A percentile compares a stretch with the other conserved stretches of the same genome.
These are phyloP conservation scores for Pseudogymnoascus sp. DNA, from an alignment of 2,329 filamentous ascomycete species.

Conservation along the genomic window DNA sequence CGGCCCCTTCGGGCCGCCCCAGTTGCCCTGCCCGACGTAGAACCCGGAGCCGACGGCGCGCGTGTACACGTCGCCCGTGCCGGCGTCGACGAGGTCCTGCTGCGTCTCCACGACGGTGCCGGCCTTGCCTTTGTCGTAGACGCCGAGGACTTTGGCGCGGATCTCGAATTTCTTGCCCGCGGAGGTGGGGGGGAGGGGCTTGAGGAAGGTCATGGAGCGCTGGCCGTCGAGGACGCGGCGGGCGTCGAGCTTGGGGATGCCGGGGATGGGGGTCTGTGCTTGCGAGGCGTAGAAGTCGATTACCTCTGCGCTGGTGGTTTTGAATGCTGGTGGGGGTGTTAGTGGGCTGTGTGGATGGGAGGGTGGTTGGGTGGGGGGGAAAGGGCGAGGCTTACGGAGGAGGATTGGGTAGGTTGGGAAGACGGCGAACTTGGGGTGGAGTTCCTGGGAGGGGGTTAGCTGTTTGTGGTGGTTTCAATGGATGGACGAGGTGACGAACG, in stretches of 20 bases:
- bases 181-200: slow-evolving; percentile 53
- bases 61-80: slow-evolving; percentile 52
- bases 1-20: slow-evolving; percentile 86
- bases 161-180: slow-evolving; percentile 55
- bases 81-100: slow-evolving; percentile 52
- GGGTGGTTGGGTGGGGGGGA: too few species aligned
- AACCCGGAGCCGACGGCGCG: slow-evolving; percentile 53
- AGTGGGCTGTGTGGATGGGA: too few species aligned
- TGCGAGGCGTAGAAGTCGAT: slow-evolving; percentile 61
- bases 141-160: slow-evolving; percentile 54
- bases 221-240: slow-evolving; percentile 59
- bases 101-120: slow-evolving; percentile 61
- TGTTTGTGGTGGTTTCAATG: too few species aligned
- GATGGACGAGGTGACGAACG: too few species aligned
- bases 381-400: too few species aligned
- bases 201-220: slow-evolving; percentile 54
- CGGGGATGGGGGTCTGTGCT: slow-evolving; percentile 46
- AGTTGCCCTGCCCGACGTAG: slow-evolving; percentile 62
- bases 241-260: slow-evolving; percentile 56
- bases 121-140: slow-evolving; percentile 66
- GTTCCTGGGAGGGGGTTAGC: too few species aligned
- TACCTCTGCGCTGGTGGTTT: too few species aligned
- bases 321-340: too few species aligned
- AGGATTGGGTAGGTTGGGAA: too few species aligned
- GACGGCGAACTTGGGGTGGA: too few species aligned